phyloP scores from a whole-genome alignment of 2,329 filamentous ascomycete genomes.

The Cordyceps cicadae region DNA sequence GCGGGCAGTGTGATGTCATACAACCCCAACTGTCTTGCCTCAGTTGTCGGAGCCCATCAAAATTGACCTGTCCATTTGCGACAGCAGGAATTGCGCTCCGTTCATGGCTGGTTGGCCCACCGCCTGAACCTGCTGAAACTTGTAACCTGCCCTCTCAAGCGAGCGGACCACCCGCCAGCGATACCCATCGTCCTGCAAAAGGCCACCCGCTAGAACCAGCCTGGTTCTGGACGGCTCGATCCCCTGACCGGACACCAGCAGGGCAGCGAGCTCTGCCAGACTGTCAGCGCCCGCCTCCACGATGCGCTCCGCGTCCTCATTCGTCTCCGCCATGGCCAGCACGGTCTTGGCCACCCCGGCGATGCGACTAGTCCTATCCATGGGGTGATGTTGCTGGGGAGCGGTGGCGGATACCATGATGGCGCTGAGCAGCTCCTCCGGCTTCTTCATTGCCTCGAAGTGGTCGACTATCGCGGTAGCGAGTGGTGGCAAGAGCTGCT shows the following conservation, averaged over 20 bases:
- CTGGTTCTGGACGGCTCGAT: constrained; percentile 13
- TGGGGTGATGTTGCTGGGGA: not conserved
- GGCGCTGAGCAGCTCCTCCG: constrained; percentile 16
- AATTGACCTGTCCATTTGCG: not conserved
- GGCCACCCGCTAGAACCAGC: constrained; percentile 18
- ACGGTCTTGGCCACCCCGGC: constrained; percentile 17
- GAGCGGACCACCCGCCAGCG: constrained; percentile 8
- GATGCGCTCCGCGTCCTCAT: constrained; percentile 16
- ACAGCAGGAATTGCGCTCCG: constrained; percentile 11
- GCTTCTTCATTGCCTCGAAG: constrained; percentile 12
- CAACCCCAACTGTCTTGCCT: not conserved
- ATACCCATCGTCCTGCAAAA: constrained; percentile 16
- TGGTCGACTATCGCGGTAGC: constrained; percentile 14
- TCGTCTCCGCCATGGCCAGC: constrained; percentile 12
- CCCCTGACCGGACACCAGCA: constrained; percentile 13
- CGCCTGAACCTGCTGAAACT: constrained; percentile 13
- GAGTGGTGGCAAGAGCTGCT: constrained; percentile 7
- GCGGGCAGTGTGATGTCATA: not conserved
- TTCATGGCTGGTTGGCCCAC: constrained; percentile 14
- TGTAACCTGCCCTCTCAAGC: constrained; percentile 11
- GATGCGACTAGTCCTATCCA: constrained; percentile 14
- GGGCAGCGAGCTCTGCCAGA: constrained; percentile 13
- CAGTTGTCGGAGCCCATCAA: not conserved
- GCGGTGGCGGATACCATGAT: constrained; percentile 13
- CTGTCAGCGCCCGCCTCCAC: constrained; percentile 14